Evolutionary conservation across 106 monocot species (phyloP).

Genomic region (Dendrobium catenatum): DNA sequence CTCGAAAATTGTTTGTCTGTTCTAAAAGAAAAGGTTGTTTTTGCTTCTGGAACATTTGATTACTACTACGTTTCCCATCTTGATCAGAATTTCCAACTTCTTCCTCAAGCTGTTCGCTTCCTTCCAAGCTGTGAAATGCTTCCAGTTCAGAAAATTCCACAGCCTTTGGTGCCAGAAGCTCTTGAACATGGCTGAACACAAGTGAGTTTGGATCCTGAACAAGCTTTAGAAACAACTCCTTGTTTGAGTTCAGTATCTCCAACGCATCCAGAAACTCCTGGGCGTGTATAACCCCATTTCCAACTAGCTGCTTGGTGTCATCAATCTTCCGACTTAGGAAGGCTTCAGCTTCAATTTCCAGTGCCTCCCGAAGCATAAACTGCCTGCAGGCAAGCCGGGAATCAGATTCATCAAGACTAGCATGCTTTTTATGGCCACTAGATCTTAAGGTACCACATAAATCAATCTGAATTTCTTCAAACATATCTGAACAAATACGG

Average conservation of each 20-base stretch:
- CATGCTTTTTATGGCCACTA: slow-evolving; percentile 16
- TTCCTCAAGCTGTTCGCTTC: too few relatives aligned
- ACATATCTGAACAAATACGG: slow-evolving; percentile 13
- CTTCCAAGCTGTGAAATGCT: too few relatives aligned
- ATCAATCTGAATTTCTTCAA: slow-evolving; percentile 15
- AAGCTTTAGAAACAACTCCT: slow-evolving; percentile 46
- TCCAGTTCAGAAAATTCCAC: not conserved
- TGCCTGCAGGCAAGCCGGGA: slow-evolving; percentile 11
- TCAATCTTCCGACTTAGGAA: slow-evolving; percentile 16
- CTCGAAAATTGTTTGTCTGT: too few relatives aligned
- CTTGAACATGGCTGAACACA: slow-evolving; percentile 27
- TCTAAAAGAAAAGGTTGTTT: too few relatives aligned
- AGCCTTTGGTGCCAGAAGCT: not conserved
- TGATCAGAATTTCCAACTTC: too few relatives aligned
- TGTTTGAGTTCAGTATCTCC: slow-evolving; percentile 49
- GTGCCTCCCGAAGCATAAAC: slow-evolving; percentile 26
- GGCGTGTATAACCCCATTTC: not conserved
- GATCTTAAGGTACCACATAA: slow-evolving; percentile 24
- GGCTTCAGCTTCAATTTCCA: slow-evolving; percentile 20
- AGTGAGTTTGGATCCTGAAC: slow-evolving; percentile 39
- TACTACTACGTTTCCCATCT: too few relatives aligned
- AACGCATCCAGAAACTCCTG: slow-evolving; percentile 49
- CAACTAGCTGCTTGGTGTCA: slow-evolving; percentile 6
- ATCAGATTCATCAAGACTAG: slow-evolving; percentile 17
- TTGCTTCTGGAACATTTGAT: too few relatives aligned